Evolutionary conservation across 164 flowering plant genomes (phyloP), one percentile per base, ranked within the genome.

Genomic region (Chimonanthus salicifolius): DNA sequence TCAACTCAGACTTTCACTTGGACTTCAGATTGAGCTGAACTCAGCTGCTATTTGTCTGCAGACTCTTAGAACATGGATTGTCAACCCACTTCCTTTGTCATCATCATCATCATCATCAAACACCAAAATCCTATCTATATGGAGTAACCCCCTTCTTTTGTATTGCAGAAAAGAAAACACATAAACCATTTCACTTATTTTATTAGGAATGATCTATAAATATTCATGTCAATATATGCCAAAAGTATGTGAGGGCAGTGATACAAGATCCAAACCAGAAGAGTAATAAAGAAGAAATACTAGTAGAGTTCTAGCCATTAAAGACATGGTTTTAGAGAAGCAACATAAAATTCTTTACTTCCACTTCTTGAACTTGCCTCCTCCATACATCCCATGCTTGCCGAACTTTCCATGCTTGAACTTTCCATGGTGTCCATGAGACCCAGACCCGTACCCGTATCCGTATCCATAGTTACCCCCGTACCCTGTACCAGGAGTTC

Each of bases 351-450:
- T 7, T 6, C 79, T 45, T 85, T 76, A 91, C 88, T 89, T 91
- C 92, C 92, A 91, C 79, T 85, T 88, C 86, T 81, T 77, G 72
- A 75, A 78, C 78, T 84, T 90, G 6, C 88, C 87, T 48, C 83
- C 83, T 47, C 90, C 87, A 21, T 75, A 80, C 77, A 74, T 76
- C 20, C 82, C 82, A 3, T 78, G 85, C 71, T 74, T 72, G 51
- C 51, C 51, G 67, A 80, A 82, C 58, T 76, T 76, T 1, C 87
- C 88, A 33, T 71, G 77, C 76, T 81, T 79, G 60, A 54, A 54
- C 60, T 54, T 54, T 44, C 88, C 89, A 72, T 49, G 70, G 64
- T 49, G 64, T 13, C 67, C 74, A 46, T 64, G 69, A 5, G 16
- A 64, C n/a, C 69, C 69, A 2, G 33, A 64, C 45, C 67, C 67